Base-by-base conservation (phyloP, 2,329 filamentous ascomycete genomes). In the Aspergillus sp. region DNA sequence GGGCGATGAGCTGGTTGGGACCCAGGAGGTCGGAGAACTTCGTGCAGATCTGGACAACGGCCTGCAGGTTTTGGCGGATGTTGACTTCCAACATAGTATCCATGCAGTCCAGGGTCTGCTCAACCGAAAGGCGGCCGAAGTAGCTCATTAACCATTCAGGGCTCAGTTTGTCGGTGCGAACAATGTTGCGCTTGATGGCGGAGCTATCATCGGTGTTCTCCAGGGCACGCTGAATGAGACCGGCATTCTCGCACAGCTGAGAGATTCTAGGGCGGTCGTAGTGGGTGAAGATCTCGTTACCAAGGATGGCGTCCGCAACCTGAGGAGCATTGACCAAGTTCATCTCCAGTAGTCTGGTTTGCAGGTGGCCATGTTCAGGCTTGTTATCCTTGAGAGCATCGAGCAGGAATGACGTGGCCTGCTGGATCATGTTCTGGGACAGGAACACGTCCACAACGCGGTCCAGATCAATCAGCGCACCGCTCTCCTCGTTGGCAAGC, bases 371-470 rank as follows among this genome's bases (percentile, higher is more conserved):
- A 73, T 99, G 93, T 76, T 99, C 95, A 0, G 92, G 92, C 69
- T 89, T 90, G 80, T 99, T 97, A 67, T 95, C 92, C 77, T 96
- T 95, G 36, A 99, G 85, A 2, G 93, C 94, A 78, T 99, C 95
- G 26, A 99, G 85, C 54, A 99, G 81, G 85, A 99, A 99, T n/a
- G 94, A 93, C 2, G 96, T 99, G 7, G 94, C 94, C 77, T 96
- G 92, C 75, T 98, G 96, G 53, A 98, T 86, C 92, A 98, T 95
- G 71, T 92, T 93, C 77, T 99, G 95, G 10, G 93, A 93, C 78
- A 97, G 90, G 88, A 99, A 99, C 60, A 99, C 92, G 75, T 99
- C 95, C 52, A 97, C 92, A 24, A 97, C 93, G 51, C 94, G 91
- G 73, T 96, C 92, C 58, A 98, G 87, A 69, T 98, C 95, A 66